These are phyloP conservation scores for Cercospora zeina DNA, from an alignment of 2,329 filamentous ascomycete species.

Conservation along the genomic window DNA sequence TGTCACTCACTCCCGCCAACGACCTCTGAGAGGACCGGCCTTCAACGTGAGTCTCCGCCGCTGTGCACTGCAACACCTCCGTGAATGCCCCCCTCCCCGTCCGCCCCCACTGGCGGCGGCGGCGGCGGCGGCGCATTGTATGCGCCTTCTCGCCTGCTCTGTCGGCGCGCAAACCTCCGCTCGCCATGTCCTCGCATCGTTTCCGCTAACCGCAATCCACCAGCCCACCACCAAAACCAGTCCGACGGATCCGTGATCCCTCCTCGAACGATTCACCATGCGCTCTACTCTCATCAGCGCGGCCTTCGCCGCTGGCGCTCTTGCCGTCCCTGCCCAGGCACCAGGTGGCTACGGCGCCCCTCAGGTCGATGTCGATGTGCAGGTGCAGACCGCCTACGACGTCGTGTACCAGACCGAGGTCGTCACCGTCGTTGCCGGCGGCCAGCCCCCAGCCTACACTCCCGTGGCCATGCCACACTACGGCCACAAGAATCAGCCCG, in stretches of 20 bases:
- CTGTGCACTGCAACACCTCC: not conserved
- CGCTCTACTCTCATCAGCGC: constrained; percentile 37
- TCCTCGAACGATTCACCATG: not conserved
- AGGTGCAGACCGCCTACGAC: constrained; percentile 35
- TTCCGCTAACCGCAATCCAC: constrained; percentile 21
- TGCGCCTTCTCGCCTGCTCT: constrained; percentile 5
- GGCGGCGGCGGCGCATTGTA: constrained; percentile 5
- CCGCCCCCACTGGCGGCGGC: not conserved
- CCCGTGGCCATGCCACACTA: constrained; percentile 26
- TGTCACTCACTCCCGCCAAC: constrained; percentile 10
- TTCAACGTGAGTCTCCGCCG: constrained; percentile 2
- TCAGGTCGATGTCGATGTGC: constrained; percentile 30
- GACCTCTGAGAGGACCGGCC: constrained; percentile 21
- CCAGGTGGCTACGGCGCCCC: constrained; percentile 12
- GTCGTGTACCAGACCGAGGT: constrained; percentile 39
- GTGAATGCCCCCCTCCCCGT: not conserved
- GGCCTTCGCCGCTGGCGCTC: constrained; percentile 41
- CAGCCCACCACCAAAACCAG: constrained; percentile 18
- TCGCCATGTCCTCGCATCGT: constrained; percentile 17
- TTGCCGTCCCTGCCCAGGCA: constrained; percentile 38
- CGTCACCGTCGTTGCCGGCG: constrained; percentile 41
- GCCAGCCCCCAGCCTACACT: constrained; percentile 23
- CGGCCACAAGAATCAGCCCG: constrained; percentile 28
- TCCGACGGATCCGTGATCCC: constrained; percentile 29
- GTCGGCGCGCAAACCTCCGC: not conserved